Evolutionary conservation across 1,284 basidiomycete genomes (phyloP).

Genomic region (Naganishia albida): DNA sequence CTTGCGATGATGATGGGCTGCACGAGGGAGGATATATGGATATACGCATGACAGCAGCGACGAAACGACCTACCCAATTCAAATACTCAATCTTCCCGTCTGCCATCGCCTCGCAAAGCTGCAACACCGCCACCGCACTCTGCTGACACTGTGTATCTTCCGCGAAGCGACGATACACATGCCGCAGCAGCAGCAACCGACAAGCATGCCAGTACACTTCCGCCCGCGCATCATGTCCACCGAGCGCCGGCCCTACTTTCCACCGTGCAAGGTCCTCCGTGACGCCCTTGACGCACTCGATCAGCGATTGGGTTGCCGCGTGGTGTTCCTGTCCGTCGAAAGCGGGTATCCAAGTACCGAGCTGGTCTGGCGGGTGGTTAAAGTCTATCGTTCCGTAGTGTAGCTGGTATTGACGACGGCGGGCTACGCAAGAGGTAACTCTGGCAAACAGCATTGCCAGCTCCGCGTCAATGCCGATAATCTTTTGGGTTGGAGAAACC

Average conservation of each 20-base stretch:
- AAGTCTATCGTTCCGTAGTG: conserved; percentile 19
- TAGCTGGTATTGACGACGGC: conserved; percentile 9
- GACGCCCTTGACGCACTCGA: conserved; percentile 3
- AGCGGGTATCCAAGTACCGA: background rate
- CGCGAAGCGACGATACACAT: conserved; percentile 38
- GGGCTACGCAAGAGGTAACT: conserved; percentile 8
- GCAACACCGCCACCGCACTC: conserved; percentile 41
- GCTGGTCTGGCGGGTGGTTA: background rate
- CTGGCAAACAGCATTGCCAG: conserved; percentile 4
- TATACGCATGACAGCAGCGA: background rate
- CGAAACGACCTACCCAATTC: conserved; percentile 45
- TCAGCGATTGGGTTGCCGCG: conserved; percentile 4
- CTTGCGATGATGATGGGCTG: conserved; percentile 42
- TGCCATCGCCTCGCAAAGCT: conserved; percentile 39
- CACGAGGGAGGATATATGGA: background rate
- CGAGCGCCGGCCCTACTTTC: background rate
- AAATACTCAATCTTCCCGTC: conserved; percentile 50
- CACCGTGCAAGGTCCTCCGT: conserved; percentile 8
- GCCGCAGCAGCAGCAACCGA: conserved; percentile 42
- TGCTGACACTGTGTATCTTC: conserved; percentile 40
- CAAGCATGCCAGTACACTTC: conserved; percentile 40
- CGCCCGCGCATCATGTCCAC: background rate
- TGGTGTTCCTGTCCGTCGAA: conserved; percentile 3
- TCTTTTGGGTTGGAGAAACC: conserved; percentile 5
- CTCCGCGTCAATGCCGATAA: conserved; percentile 13